phyloP scores from a whole-genome alignment of 495 filamentous ascomycete genomes.

The Penicillium paxilli region DNA sequence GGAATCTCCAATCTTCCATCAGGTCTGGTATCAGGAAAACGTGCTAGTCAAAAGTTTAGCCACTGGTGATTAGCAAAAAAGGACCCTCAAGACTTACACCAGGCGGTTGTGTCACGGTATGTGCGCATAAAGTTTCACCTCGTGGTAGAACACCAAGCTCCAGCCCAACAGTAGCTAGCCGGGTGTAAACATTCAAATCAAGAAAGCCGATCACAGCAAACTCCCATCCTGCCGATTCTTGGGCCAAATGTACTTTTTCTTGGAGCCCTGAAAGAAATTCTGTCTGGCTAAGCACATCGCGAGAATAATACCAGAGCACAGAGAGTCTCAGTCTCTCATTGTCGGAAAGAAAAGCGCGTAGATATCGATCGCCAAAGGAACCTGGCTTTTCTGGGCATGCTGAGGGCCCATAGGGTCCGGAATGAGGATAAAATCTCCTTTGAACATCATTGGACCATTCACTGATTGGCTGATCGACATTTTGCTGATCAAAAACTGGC shows the following conservation, averaged over 20 bases:
- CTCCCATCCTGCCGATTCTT: constrained; percentile 17
- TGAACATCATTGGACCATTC: constrained; percentile 2
- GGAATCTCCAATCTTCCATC: constrained; percentile 21
- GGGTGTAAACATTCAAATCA: constrained; percentile 15
- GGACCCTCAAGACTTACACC: constrained; percentile 9
- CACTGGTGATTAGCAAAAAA: background rate
- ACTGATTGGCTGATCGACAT: constrained; percentile 11
- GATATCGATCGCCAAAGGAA: constrained; percentile 4
- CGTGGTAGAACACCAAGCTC: constrained; percentile 16
- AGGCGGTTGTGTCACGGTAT: constrained; percentile 17
- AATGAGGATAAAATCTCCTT: constrained; percentile 5
- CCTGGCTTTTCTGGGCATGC: background rate
- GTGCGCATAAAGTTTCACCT: constrained; percentile 18
- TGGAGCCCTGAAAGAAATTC: constrained; percentile 14
- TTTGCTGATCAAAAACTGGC: constrained; percentile 13
- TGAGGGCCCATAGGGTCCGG: background rate
- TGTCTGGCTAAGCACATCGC: constrained; percentile 7
- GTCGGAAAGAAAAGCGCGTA: constrained; percentile 7
- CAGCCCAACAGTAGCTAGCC: constrained; percentile 14
- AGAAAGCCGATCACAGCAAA: constrained; percentile 15
- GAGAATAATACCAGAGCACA: constrained; percentile 20
- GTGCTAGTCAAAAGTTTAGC: constrained; percentile 6
- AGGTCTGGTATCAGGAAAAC: constrained; percentile 13
- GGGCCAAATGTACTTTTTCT: constrained; percentile 13
- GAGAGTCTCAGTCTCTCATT: constrained; percentile 18